Percentiles rank a stretch among this genome's conserved stretches.
phyloP scores from a whole-genome alignment of 208 protist genomes.

The Histomonas meleagridis region DNA sequence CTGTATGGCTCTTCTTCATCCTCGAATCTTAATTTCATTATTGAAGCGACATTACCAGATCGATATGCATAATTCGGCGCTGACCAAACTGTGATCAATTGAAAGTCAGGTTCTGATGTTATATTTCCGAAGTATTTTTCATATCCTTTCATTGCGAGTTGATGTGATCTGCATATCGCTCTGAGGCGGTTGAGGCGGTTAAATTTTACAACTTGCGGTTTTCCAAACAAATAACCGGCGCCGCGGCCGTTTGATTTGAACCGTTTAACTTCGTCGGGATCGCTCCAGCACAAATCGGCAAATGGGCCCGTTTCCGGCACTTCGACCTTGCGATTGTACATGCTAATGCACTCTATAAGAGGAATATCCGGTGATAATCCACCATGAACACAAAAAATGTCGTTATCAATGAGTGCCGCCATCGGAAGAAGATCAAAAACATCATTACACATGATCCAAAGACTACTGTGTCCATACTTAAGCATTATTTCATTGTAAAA shows the following conservation, averaged over 20 bases:
- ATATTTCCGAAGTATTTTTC: conserved; percentile 65
- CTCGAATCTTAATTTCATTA: no score
- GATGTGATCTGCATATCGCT: conserved; percentile 68
- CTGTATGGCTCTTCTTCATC: no score
- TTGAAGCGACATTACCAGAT: neutral
- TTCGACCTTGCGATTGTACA: conserved; percentile 60
- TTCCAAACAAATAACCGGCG: conserved; percentile 70
- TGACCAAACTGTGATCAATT: conserved; percentile 73
- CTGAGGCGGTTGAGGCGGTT: conserved; percentile 60
- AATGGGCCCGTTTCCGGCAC: neutral
- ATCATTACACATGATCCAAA: neutral
- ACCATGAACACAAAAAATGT: conserved; percentile 32
- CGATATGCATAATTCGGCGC: conserved; percentile 61
- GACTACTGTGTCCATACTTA: conserved; percentile 68
- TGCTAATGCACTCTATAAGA: conserved; percentile 69
- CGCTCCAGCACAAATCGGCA: neutral
- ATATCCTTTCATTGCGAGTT: conserved; percentile 73
- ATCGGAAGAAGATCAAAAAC: conserved; percentile 16
- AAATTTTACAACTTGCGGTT: conserved; percentile 58
- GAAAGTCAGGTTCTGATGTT: conserved; percentile 25
- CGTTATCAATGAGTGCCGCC: neutral
- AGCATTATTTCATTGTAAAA: conserved; percentile 51
- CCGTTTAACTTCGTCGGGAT: conserved; percentile 60
- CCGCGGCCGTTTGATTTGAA: conserved; percentile 65
- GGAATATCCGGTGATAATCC: neutral